A percentile compares a stretch with the other conserved stretches of the same genome.
phyloP scores from a whole-genome alignment of 2,329 filamentous ascomycete genomes.

The Sporothrix inflata region DNA sequence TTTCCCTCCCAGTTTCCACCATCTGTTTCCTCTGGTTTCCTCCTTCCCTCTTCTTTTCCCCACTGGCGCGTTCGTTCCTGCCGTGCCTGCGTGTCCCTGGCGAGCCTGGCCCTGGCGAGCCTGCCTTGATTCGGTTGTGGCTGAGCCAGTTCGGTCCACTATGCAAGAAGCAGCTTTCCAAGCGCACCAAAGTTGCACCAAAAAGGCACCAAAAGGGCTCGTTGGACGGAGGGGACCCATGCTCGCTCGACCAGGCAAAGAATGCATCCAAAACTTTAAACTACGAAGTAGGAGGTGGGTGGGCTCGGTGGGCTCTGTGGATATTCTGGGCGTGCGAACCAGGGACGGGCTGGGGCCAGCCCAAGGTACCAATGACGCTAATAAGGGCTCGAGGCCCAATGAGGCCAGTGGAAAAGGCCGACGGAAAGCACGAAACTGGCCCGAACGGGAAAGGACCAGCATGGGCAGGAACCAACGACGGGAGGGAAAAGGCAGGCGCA shows the following conservation, averaged over 20 bases:
- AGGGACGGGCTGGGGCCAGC: slow-evolving; percentile 13
- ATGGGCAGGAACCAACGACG: background rate
- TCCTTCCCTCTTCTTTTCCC: background rate
- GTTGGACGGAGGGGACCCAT: background rate
- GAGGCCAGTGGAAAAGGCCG: background rate
- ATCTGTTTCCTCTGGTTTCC: background rate
- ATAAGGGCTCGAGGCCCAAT: background rate
- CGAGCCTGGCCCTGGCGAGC: background rate
- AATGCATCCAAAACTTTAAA: slow-evolving; percentile 23
- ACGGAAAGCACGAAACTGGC: background rate
- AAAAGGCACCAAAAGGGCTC: background rate
- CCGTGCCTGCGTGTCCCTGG: background rate
- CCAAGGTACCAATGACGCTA: background rate
- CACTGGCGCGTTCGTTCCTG: background rate
- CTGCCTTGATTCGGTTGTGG: background rate
- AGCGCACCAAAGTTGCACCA: background rate
- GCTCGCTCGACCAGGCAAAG: background rate
- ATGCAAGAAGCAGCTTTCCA: background rate
- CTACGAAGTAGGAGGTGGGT: background rate
- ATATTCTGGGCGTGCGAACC: background rate
- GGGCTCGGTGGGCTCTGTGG: background rate
- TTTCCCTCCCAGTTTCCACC: background rate
- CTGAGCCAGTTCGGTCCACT: slow-evolving; percentile 14
- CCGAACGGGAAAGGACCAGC: slow-evolving; percentile 3
- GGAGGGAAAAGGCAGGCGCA: background rate